Conservation (phyloP, 495 filamentous ascomycete species). For the Poronia punctata region DNA sequence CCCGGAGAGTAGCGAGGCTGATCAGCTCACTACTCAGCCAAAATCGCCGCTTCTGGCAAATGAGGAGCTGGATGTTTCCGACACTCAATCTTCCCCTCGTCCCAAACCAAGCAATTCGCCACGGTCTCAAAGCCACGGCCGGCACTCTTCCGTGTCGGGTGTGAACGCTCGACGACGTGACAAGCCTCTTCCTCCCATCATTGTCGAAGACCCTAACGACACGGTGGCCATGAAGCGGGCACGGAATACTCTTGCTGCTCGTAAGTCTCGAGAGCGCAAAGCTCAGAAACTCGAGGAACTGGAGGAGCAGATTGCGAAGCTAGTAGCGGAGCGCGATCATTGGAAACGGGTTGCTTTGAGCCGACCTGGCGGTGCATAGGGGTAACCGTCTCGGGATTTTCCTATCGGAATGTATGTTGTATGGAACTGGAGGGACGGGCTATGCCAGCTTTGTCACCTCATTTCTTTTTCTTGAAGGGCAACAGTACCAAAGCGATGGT, state of each 20-base stretch:
- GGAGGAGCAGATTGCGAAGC: slow-evolving; percentile 44
- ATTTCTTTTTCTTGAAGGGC: slow-evolving; percentile 12
- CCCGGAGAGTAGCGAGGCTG: slow-evolving; percentile 33
- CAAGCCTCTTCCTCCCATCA: slow-evolving; percentile 75
- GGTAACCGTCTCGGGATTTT: slow-evolving; percentile 1
- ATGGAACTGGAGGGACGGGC: slow-evolving; percentile 15
- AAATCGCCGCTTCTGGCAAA: slow-evolving; percentile 38
- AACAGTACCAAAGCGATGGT: slow-evolving; percentile 29
- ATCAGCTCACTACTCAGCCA: slow-evolving; percentile 22
- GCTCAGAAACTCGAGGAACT: slow-evolving; percentile 60
- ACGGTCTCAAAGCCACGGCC: slow-evolving; percentile 31
- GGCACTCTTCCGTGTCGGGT: slow-evolving; percentile 64
- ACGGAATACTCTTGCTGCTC: slow-evolving; percentile 89
- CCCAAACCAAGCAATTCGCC: slow-evolving; percentile 41
- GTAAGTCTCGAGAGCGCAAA: slow-evolving; percentile 86
- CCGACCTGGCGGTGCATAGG: slow-evolving; percentile 6
- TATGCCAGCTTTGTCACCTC: slow-evolving; percentile 5
- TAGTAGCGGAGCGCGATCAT: slow-evolving; percentile 47
- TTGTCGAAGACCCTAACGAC: slow-evolving; percentile 65
- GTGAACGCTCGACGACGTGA: slow-evolving; percentile 63
- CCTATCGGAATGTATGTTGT: slow-evolving; percentile 7
- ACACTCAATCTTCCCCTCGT: slow-evolving; percentile 28
- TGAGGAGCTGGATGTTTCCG: slow-evolving; percentile 32
- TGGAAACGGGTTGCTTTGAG: slow-evolving; percentile 50
- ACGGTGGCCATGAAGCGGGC: slow-evolving; percentile 80